A percentile compares a stretch with the other conserved stretches of the same genome.
Evolutionary conservation across 257 asterid genomes (phyloP).

Genomic region (Cruciata laevipes): DNA sequence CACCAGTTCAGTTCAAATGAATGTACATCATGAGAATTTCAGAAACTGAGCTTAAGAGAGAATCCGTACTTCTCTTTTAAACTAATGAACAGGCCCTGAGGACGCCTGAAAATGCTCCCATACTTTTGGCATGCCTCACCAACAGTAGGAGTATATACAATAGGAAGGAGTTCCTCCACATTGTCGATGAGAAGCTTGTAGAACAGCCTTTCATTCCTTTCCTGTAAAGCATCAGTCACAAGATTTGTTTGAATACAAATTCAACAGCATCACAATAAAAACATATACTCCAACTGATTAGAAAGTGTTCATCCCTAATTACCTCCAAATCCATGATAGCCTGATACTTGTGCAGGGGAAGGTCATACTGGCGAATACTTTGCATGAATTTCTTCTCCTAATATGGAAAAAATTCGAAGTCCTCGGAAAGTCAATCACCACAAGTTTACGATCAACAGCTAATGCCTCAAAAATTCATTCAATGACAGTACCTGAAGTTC

Average conservation of each 20-base stretch:
- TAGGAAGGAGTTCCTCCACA: slow-evolving; percentile 86
- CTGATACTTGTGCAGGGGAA: slow-evolving; percentile 72
- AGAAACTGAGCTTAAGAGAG: background rate
- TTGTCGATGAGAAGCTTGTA: slow-evolving; percentile 85
- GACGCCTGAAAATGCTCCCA: slow-evolving; percentile 81
- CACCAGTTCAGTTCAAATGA: slow-evolving; percentile 14
- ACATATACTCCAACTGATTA: background rate
- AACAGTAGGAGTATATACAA: slow-evolving; percentile 84
- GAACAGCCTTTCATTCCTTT: slow-evolving; percentile 84
- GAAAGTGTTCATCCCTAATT: background rate
- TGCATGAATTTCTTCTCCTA: slow-evolving; percentile 75
- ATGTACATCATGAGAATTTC: background rate
- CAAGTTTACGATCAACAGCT: background rate
- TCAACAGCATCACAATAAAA: background rate
- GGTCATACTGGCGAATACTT: slow-evolving; percentile 50
- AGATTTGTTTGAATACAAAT: background rate
- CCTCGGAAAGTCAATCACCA: background rate
- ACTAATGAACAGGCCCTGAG: slow-evolving; percentile 88
- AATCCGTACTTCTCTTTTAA: slow-evolving; percentile 70
- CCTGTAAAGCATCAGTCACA: slow-evolving; percentile 36
- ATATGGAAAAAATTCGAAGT: slow-evolving; percentile 10
- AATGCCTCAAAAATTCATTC: background rate
- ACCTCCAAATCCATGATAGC: slow-evolving; percentile 89
- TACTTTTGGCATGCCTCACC: slow-evolving; percentile 98
- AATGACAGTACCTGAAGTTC: slow-evolving; percentile 54